Evolutionary conservation across 495 filamentous ascomycete species (phyloP), one percentile per base, ranked within the genome.

Genomic region (Hypoxylon crocopeplum): DNA sequence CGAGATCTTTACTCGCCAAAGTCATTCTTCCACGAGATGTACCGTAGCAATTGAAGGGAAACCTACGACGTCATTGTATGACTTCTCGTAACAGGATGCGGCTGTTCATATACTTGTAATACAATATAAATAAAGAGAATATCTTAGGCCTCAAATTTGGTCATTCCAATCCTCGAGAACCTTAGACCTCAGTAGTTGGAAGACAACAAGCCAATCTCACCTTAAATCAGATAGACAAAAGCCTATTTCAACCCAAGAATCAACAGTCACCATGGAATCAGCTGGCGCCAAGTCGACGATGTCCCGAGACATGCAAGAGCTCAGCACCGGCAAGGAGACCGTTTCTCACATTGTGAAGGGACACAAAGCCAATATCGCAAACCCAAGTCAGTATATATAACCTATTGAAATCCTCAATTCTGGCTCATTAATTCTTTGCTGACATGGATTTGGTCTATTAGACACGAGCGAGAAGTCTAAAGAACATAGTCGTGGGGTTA

Each of bases 281-380:
- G 60, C 69, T 16, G 70, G 71, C 46, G 60, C 68, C n/a, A 74
- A 69, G 22, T 75, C 73, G 3, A 62, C 59, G 51, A 57, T 75
- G 50, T 74, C 71, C 32, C 64, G 69, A 39, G 72, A 75, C 70
- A 74, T 75, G 73, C 47, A 73, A 59, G 73, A 75, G 62, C 52
- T 75, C 27, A 56, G 7, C 21, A 39, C 71, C 39, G 71, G 73
- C 36, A 71, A 64, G 64, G 71, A 75, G 51, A 44, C 65, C n/a
- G 69, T 63, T 5, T 64, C 65, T 29, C 64, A 64, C 32, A 24
- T 42, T 11, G 73, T 75, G 20, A 48, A 61, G 24, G 67, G 69
- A 3, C 69, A 71, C 32, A 68, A 68, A 44, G 64, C 69, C 15
- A 71, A 71, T 33, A 40, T 71, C 12, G 45, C 50, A 0, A 66